Percentiles rank a stretch among this genome's conserved stretches.
Evolutionary conservation across 2,329 filamentous ascomycete genomes (phyloP).

Genomic region (Claviceps spartinae): DNA sequence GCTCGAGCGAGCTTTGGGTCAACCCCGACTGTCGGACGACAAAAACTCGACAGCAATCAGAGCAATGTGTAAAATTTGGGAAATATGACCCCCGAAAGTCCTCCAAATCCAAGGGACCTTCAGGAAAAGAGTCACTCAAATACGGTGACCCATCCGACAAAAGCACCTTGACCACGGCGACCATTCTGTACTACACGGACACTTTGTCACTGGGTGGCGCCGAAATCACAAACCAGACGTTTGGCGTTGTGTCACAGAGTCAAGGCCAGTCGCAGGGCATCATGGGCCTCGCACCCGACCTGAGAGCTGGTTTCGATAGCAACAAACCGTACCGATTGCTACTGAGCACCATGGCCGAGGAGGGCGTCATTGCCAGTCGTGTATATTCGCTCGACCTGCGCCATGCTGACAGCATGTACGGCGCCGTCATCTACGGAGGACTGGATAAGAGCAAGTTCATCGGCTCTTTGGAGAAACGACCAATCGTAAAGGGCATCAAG

Average conservation of each 20-base stretch:
- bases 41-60: conserved; percentile 17
- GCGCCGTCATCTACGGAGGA: conserved; percentile 40
- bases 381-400: conserved; percentile 38
- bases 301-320: conserved; percentile 23
- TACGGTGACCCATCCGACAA: conserved; percentile 26
- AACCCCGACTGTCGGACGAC: conserved; percentile 34
- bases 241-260: conserved; percentile 32
- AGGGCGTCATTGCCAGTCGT: conserved; percentile 35
- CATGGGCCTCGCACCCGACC: conserved; percentile 33
- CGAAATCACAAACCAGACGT: conserved; percentile 31
- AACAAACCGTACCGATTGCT: conserved; percentile 37
- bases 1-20: conserved; percentile 42
- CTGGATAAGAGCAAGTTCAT: conserved; percentile 38
- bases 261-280: conserved; percentile 38
- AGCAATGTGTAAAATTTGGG: conserved; percentile 27
- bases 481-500: conserved; percentile 25
- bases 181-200: conserved; percentile 33
- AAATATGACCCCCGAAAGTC: conserved; percentile 31
- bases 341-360: conserved; percentile 32
- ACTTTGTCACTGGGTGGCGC: conserved; percentile 30
- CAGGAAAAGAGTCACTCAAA: conserved; percentile 23
- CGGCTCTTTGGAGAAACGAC: conserved; percentile 28
- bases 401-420: conserved; percentile 26
- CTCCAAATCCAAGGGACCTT: conserved; percentile 22
- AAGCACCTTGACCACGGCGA: conserved; percentile 22